These are phyloP conservation scores for Ceratorhiza oryzae-sativae DNA, from an alignment of 1,284 basidiomycete species.

Conservation along the genomic window DNA sequence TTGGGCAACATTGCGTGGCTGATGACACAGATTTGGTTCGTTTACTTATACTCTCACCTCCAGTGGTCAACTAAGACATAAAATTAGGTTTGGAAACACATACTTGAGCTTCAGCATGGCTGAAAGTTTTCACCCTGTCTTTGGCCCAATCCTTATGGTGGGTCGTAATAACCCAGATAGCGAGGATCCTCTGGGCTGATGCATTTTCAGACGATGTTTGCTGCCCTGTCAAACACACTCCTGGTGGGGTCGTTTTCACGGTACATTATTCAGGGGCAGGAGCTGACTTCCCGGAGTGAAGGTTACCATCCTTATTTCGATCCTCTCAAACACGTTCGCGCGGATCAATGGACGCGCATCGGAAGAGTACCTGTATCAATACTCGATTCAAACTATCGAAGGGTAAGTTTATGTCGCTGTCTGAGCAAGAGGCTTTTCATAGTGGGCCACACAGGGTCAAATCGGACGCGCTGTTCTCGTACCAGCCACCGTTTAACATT, in stretches of 20 bases:
- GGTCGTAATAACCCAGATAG: not conserved
- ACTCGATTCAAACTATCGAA: constrained; percentile 85
- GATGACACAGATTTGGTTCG: constrained; percentile 75
- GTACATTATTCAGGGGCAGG: not conserved
- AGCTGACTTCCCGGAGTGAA: not conserved
- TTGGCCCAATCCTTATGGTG: constrained; percentile 87
- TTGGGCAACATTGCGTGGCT: constrained; percentile 71
- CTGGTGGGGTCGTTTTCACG: constrained; percentile 54
- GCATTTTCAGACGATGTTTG: constrained; percentile 61
- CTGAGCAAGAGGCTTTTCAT: not conserved
- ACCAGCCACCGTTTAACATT: constrained; percentile 86
- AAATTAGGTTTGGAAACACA: constrained; percentile 58
- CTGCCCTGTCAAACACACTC: constrained; percentile 80
- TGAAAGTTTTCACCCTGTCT: constrained; percentile 79
- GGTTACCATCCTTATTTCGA: constrained; percentile 41
- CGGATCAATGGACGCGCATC: constrained; percentile 70
- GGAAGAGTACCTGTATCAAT: constrained; percentile 86
- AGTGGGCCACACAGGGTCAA: constrained; percentile 66
- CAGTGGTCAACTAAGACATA: not conserved
- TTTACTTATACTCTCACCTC: constrained; percentile 19
- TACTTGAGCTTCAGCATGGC: constrained; percentile 74
- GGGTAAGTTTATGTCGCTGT: constrained; percentile 68
- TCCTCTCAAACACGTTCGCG: constrained; percentile 81
- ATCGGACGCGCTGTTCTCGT: constrained; percentile 88
- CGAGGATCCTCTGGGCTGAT: not conserved